Evolutionary conservation across 257 asterid genomes (phyloP), one percentile per base, ranked within the genome.

Genomic region (Fraxinus anomala): DNA sequence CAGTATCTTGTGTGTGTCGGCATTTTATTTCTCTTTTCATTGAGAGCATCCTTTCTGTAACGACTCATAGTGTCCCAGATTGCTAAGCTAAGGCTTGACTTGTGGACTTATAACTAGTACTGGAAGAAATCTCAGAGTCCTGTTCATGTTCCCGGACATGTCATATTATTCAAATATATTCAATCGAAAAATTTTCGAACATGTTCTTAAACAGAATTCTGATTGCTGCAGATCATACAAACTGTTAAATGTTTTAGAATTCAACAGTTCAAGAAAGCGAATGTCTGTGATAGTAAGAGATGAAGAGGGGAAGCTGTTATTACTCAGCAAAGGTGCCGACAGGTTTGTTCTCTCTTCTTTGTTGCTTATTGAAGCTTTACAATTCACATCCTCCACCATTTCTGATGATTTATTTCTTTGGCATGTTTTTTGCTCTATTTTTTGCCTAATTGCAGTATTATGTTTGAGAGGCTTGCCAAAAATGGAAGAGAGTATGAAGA

Each of bases 271-370:
- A 36, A 86, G 98, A 81, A 94, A 94, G 83, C 84, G 98, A 87
- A 94, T 94, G 98, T 94, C 98, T 0, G 98, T 94, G 70, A 85
- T 92, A 77, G 93, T 94, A 70, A 88, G 88, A 80, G 91, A 92
- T 61, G 93, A 89, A 59, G 97, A 89, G 26, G 96, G 96, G 72
- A 89, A 88, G 81, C 80, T 94, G 19, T 76, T 92, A 30, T 82
- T 94, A 75, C 98, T 94, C 85, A 86, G 89, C 81, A 94, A 94
- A 87, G 98, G 98, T 9, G 98, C 98, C 40, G 98, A 94, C 89
- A 94, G 92, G 98, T 94, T 76, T 68, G 93, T 85, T 77, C n/a
- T 76, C 40, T 36, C 40, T 6, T 36, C 40, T 67, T 40, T 69
- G 36, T 47, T 40, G 63, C 80, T 72, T 67, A 51, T 10, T 54